These are phyloP conservation scores for Lactarius deliciosus DNA, from an alignment of 768 basidiomycete species.

Conservation along the genomic window DNA sequence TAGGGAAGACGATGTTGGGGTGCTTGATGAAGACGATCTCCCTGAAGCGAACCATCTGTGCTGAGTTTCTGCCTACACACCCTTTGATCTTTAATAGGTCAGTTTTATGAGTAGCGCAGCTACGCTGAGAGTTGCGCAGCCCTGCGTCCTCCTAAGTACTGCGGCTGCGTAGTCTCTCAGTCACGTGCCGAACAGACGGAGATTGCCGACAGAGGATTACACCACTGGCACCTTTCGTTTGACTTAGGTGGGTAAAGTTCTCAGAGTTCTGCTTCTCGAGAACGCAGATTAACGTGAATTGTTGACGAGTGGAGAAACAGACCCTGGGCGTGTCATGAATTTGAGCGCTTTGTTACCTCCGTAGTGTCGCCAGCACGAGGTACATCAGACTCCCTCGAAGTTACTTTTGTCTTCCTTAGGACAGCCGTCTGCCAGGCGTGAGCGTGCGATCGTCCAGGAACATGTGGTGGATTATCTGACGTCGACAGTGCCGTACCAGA, in stretches of 20 bases:
- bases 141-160: no score
- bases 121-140: neutral
- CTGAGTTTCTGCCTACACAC: neutral
- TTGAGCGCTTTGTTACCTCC: neutral
- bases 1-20: conserved; percentile 23
- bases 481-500: neutral
- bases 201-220: neutral
- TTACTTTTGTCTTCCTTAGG: neutral
- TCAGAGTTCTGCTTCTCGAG: neutral
- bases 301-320: neutral
- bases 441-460: neutral
- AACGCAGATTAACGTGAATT: neutral
- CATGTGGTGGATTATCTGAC: neutral
- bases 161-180: neutral
- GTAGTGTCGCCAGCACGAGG: neutral
- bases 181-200: neutral
- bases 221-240: neutral
- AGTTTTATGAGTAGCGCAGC: conserved; percentile 1
- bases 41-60: conserved; percentile 4
- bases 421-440: neutral
- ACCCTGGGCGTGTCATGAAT: neutral
- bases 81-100: neutral
- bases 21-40: conserved; percentile 25
- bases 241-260: neutral
- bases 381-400: neutral